A percentile compares a stretch with the other conserved stretches of the same genome.
Evolutionary conservation across 73 alveolate genomes (phyloP).

Genomic region (Uronychia binucleata): DNA sequence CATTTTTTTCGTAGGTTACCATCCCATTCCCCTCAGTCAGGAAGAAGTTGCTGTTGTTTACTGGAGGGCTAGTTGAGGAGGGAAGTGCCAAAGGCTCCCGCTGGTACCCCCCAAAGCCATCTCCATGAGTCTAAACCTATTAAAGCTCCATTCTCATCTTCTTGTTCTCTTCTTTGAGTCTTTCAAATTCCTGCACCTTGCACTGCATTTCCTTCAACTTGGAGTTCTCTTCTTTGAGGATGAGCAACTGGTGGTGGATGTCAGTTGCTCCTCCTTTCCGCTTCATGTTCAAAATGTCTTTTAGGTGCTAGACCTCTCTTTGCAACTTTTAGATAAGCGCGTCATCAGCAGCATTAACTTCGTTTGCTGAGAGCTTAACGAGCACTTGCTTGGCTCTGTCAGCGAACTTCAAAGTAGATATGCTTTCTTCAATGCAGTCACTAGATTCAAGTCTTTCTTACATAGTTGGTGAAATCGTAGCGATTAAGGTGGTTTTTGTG

Average conservation of each 20-base stretch:
- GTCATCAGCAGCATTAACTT: conserved; percentile 82
- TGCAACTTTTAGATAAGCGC: conserved; percentile 74
- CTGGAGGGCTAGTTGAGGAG: too few species aligned
- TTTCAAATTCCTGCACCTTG: conserved; percentile 22
- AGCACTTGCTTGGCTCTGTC: conserved; percentile 88
- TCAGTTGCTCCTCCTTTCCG: conserved; percentile 67
- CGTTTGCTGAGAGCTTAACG: conserved; percentile 70
- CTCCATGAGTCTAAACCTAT: too few species aligned
- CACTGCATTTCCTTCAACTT: conserved; percentile 23
- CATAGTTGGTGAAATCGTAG: conserved; percentile 84
- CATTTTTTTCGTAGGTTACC: too few species aligned
- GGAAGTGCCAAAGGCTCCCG: too few species aligned
- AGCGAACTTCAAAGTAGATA: conserved; percentile 89
- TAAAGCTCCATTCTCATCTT: conserved; percentile 29
- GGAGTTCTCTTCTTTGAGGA: conserved; percentile 35
- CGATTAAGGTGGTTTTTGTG: conserved; percentile 76
- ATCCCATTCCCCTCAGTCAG: too few species aligned
- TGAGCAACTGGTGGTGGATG: conserved; percentile 17
- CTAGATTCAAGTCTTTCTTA: background rate
- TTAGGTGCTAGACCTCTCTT: conserved; percentile 77
- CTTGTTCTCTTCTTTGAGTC: conserved; percentile 37
- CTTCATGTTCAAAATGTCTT: conserved; percentile 70
- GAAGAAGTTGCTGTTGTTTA: too few species aligned
- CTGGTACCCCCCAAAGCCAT: too few species aligned
- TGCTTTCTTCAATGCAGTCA: conserved; percentile 86